phyloP scores from a whole-genome alignment of 257 asterid genomes.

The Solanum megistacrolobum region DNA sequence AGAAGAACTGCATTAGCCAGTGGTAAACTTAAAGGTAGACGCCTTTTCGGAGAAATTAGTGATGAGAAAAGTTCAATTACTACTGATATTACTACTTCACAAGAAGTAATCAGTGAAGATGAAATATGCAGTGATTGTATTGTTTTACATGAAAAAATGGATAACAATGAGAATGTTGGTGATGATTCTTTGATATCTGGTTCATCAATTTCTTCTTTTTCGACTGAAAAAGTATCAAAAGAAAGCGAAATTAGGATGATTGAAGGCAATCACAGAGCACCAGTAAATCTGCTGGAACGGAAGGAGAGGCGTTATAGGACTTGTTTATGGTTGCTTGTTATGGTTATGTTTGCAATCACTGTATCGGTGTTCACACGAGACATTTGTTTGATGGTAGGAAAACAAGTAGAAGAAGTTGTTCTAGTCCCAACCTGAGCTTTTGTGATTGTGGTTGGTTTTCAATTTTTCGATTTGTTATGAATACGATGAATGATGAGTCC shows the following conservation, averaged over 20 bases:
- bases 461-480: neutral
- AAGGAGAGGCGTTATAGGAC: neutral
- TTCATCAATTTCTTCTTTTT: neutral
- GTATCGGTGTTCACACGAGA: neutral
- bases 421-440: neutral
- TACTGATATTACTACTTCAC: neutral
- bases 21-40: constrained; percentile 31
- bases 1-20: constrained; percentile 30
- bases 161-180: neutral
- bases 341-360: neutral
- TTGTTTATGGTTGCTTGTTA: neutral
- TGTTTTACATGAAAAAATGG: constrained; percentile 1
- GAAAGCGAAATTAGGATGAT: neutral
- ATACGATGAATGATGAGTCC: neutral
- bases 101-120: neutral
- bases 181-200: neutral
- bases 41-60: constrained; percentile 17
- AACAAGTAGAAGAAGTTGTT: neutral
- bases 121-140: neutral
- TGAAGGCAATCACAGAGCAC: neutral
- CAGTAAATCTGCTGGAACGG: neutral
- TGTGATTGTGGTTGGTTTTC: neutral
- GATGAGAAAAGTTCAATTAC: neutral
- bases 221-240: neutral
- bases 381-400: neutral